Percentiles rank a stretch among this genome's conserved stretches.
phyloP scores from a whole-genome alignment of 345 rosid species.

The Hypericum androsaemum region DNA sequence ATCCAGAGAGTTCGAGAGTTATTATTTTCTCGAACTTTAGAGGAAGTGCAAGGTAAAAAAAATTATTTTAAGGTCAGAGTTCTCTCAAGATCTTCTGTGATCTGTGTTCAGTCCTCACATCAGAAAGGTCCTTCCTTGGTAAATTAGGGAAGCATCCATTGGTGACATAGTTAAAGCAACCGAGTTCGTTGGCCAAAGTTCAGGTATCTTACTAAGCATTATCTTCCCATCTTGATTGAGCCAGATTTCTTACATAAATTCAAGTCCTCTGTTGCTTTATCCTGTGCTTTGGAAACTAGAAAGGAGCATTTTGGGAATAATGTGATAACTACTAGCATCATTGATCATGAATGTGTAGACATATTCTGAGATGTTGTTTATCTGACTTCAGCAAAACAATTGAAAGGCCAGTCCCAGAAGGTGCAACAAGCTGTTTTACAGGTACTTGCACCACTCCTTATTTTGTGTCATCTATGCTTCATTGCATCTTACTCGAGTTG shows the following conservation, averaged over 20 bases:
- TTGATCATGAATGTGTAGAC: background rate
- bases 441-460: no score
- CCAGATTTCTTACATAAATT: no score
- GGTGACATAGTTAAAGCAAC: conserved; percentile 81
- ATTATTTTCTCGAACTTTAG: conserved; percentile 93
- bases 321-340: no score
- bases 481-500: no score
- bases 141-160: conserved; percentile 53
- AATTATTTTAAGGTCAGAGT: conserved; percentile 7
- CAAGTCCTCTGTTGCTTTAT: no score
- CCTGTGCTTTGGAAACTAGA: no score
- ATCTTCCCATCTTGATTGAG: background rate
- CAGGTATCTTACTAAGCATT: conserved; percentile 48
- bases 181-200: conserved; percentile 92
- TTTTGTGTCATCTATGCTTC: no score
- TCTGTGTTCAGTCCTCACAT: conserved; percentile 5
- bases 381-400: conserved; percentile 45
- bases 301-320: no score
- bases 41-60: conserved; percentile 81
- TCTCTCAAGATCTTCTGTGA: conserved; percentile 1
- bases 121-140: conserved; percentile 9
- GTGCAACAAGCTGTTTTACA: conserved; percentile 93
- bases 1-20: conserved; percentile 69
- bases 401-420: conserved; percentile 89
- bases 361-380: background rate